phyloP scores from a whole-genome alignment of 2,329 filamentous ascomycete genomes.

The Bipolaris oryzae region DNA sequence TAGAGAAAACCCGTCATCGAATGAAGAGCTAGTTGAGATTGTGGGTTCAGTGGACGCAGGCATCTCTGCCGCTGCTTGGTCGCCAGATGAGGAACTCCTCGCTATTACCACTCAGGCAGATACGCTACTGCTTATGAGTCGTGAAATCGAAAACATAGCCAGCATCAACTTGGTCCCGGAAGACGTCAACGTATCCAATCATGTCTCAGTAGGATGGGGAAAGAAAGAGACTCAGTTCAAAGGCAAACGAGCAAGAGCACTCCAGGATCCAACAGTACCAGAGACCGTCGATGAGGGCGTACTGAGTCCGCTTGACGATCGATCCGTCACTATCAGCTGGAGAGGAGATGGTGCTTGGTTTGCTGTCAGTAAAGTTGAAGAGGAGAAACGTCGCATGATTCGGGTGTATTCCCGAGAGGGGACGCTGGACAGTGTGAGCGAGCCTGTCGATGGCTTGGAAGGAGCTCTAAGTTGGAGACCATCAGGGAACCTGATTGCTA shows the following conservation, averaged over 20 bases:
- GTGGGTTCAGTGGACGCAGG: slow-evolving; percentile 92
- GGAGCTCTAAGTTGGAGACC: slow-evolving; percentile 88
- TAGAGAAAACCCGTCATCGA: slow-evolving; percentile 69
- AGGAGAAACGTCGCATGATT: slow-evolving; percentile 74
- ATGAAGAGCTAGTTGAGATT: slow-evolving; percentile 87
- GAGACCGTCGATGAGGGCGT: slow-evolving; percentile 87
- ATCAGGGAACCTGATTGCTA: slow-evolving; percentile 86
- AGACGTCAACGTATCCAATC: slow-evolving; percentile 84
- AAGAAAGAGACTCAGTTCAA: slow-evolving; percentile 99
- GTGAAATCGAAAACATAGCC: slow-evolving; percentile 82
- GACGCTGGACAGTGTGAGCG: slow-evolving; percentile 87
- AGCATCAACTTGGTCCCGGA: slow-evolving; percentile 74
- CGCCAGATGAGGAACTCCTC: slow-evolving; percentile 90
- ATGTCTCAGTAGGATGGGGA: slow-evolving; percentile 97
- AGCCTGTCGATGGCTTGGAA: slow-evolving; percentile 93
- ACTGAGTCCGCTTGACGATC: slow-evolving; percentile 76
- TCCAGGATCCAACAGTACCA: slow-evolving; percentile 92
- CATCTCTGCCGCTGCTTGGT: slow-evolving; percentile 89
- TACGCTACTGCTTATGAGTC: slow-evolving; percentile 89
- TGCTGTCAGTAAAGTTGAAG: slow-evolving; percentile 80
- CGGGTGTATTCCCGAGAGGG: slow-evolving; percentile 92
- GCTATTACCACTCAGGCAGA: slow-evolving; percentile 79
- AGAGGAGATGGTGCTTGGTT: slow-evolving; percentile 91
- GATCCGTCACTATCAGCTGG: slow-evolving; percentile 79
- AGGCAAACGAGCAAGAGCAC: slow-evolving; percentile 81